Evolutionary conservation across 352 stramenopile genomes (phyloP).

Genomic region (Elongisporangium senticosum): DNA sequence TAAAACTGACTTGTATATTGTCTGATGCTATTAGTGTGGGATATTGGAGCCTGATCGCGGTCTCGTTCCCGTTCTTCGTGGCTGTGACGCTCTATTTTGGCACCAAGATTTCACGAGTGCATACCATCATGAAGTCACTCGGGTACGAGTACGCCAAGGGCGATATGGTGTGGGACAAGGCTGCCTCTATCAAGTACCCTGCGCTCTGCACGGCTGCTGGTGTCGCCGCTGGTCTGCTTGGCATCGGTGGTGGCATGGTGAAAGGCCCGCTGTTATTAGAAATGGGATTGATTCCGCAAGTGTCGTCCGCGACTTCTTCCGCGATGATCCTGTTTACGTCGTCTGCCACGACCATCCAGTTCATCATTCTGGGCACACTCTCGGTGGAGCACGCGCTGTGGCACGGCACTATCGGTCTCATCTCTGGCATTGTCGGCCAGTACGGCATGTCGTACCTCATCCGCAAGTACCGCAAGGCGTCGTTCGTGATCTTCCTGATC

Average conservation of each 20-base stretch:
- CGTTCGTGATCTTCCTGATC: slow-evolving; percentile 78
- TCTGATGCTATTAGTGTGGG: slow-evolving; percentile 14
- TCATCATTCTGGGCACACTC: slow-evolving; percentile 92
- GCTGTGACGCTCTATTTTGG: slow-evolving; percentile 72
- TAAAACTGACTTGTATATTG: not conserved
- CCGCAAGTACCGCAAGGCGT: slow-evolving; percentile 83
- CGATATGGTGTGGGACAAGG: slow-evolving; percentile 92
- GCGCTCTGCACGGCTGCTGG: slow-evolving; percentile 65
- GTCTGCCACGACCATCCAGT: slow-evolving; percentile 93
- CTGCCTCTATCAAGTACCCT: slow-evolving; percentile 85
- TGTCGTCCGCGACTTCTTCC: slow-evolving; percentile 85
- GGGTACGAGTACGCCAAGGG: slow-evolving; percentile 94
- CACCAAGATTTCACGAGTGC: slow-evolving; percentile 53
- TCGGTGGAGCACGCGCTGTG: slow-evolving; percentile 87
- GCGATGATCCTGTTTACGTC: slow-evolving; percentile 94
- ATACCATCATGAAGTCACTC: slow-evolving; percentile 50
- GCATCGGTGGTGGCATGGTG: slow-evolving; percentile 91
- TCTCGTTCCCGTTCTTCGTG: slow-evolving; percentile 73
- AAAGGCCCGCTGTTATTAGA: slow-evolving; percentile 87
- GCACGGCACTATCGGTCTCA: slow-evolving; percentile 90
- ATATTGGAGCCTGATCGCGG: slow-evolving; percentile 58
- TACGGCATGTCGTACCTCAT: slow-evolving; percentile 89
- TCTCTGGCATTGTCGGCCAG: slow-evolving; percentile 89
- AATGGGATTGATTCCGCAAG: slow-evolving; percentile 84
- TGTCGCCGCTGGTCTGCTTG: slow-evolving; percentile 65